Base-by-base conservation (phyloP, 2,329 filamentous ascomycete species). In the Trichophyton rubrum region DNA sequence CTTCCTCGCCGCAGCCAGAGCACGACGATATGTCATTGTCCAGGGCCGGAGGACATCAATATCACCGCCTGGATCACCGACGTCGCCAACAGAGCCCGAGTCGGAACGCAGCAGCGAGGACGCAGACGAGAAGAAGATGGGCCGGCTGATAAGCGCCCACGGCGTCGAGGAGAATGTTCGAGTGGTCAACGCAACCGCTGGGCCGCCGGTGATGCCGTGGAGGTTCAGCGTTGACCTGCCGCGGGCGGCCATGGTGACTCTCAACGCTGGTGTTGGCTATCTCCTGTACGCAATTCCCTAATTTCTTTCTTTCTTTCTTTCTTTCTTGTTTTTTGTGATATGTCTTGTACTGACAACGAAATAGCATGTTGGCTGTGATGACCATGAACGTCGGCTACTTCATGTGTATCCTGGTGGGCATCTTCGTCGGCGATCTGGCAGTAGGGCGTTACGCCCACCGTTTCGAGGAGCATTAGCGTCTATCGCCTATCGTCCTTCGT, bases 331-430 rank as follows among this genome's bases (percentile, higher is more conserved):
- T 45, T 1, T 45, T 1, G 24, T 30, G 27, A 3, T 20, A 15
- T 61, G 24, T 13, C 33, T 13, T 64, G 67, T 59, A 65, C 62
- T 59, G 30, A 64, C 59, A 9, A 20, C 9, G 58, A 17, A 30
- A 41, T 67, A 96, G 90, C 62, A 96, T 96, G 90, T 77, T 96
- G 75, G 89, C 88, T 13, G 87, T 95, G 70, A 96, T 93, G 89
- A 91, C 88, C 1, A 84, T 89, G 77, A 93, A 93, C 67, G 82
- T 92, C 15, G 89, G 89, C 11, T 93, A 93, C 71, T 92, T 92
- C 71, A 74, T 90, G 60, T 90, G 88, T 0, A 81, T 91, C n/a
- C 79, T 95, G 9, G 86, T 79, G 3, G 87, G 87, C 13, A 82
- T 87, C 1, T 96, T 97, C 69, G 70, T 95, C n/a, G 92, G 92